Evolutionary conservation across 2,329 filamentous ascomycete genomes (phyloP).

Genomic region (Fusarium newnesense): DNA sequence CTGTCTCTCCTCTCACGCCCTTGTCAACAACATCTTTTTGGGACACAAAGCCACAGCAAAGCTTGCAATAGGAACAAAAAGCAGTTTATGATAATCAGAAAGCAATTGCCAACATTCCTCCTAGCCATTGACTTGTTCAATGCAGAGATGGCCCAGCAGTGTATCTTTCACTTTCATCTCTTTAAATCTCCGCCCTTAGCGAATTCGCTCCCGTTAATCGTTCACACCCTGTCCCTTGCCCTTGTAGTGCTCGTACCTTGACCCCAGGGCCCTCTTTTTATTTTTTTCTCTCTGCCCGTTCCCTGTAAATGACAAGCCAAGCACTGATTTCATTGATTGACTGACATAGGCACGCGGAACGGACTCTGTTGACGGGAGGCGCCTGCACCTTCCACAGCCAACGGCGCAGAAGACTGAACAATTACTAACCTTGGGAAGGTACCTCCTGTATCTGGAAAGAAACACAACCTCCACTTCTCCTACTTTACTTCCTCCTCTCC

Average conservation of each 20-base stretch:
- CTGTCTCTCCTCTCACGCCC: constrained; percentile 25
- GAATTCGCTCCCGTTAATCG: constrained; percentile 34
- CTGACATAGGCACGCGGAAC: neutral
- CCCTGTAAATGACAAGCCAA: constrained; percentile 11
- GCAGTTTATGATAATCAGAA: neutral
- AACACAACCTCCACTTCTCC: constrained; percentile 28
- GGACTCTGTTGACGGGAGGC: constrained; percentile 9
- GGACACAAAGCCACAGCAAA: neutral
- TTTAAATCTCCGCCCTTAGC: constrained; percentile 33
- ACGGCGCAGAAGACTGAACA: constrained; percentile 11
- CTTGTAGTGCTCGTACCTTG: neutral
- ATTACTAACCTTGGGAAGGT: constrained; percentile 31
- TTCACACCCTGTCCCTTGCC: constrained; percentile 23
- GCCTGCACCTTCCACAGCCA: constrained; percentile 9
- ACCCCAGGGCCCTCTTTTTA: constrained; percentile 36
- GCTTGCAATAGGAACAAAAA: neutral
- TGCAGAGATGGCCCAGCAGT: neutral
- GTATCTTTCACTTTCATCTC: constrained; percentile 5
- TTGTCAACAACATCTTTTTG: constrained; percentile 6
- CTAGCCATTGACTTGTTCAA: constrained; percentile 10
- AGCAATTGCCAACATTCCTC: neutral
- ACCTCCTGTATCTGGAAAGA: constrained; percentile 21
- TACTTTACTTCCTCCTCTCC: constrained; percentile 17
- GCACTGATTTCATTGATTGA: constrained; percentile 8
- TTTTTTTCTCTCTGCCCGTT: constrained; percentile 11